Evolutionary conservation across 2,329 filamentous ascomycete genomes (phyloP).

Genomic region (Tolypocladium capitatum): DNA sequence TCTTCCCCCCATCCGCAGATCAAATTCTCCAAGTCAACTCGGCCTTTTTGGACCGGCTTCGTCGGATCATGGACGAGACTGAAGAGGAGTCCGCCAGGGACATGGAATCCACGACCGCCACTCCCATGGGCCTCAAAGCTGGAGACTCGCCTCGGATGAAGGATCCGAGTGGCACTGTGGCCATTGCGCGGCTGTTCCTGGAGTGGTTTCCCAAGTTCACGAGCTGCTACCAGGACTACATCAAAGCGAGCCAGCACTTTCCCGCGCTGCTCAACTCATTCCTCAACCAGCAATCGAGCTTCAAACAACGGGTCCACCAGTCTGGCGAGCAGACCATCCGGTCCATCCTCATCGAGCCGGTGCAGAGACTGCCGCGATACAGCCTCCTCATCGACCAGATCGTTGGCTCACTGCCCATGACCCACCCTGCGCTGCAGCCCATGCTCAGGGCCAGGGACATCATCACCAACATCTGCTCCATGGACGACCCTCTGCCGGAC

Average conservation of each 20-base stretch:
- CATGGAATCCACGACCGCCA: conserved; percentile 45
- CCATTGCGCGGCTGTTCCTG: conserved; percentile 67
- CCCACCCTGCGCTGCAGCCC: conserved; percentile 69
- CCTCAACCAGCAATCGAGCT: conserved; percentile 68
- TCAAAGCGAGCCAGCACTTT: conserved; percentile 78
- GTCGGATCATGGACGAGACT: conserved; percentile 64
- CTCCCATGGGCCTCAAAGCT: conserved; percentile 26
- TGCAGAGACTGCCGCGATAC: conserved; percentile 87
- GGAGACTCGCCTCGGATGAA: conserved; percentile 34
- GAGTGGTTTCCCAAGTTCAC: conserved; percentile 92
- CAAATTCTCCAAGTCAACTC: conserved; percentile 72
- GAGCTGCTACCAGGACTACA: conserved; percentile 84
- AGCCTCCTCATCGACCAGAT: conserved; percentile 96
- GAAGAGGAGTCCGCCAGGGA: conserved; percentile 69
- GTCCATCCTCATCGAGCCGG: conserved; percentile 88
- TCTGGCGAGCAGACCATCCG: conserved; percentile 83
- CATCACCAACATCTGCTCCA: conserved; percentile 90
- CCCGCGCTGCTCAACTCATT: conserved; percentile 68
- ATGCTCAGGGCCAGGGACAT: conserved; percentile 86
- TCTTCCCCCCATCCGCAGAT: conserved; percentile 74
- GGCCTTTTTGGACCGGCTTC: conserved; percentile 64
- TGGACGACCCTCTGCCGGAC: conserved; percentile 59
- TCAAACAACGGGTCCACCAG: conserved; percentile 65
- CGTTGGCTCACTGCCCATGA: conserved; percentile 68
- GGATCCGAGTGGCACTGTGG: conserved; percentile 65